These are phyloP conservation scores for Naganishia vishniacii DNA, from an alignment of 768 basidiomycete species.

Conservation along the genomic window DNA sequence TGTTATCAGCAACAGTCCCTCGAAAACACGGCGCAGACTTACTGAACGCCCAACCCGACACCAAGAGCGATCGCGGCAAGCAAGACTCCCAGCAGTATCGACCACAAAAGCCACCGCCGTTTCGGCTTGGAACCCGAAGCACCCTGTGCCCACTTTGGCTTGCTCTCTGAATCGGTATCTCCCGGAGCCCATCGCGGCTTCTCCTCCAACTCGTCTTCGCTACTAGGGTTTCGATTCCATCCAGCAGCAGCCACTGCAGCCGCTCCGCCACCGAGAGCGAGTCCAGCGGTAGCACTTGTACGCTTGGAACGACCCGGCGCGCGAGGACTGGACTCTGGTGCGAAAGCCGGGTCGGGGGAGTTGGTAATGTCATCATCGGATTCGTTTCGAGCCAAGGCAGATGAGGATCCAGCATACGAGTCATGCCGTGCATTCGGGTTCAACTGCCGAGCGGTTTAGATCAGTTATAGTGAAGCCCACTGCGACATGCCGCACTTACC, in stretches of 20 bases:
- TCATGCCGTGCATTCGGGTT: not conserved
- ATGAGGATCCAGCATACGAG: not conserved
- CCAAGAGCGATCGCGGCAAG: slow-evolving; percentile 29
- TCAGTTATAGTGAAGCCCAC: not conserved
- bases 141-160: slow-evolving; percentile 32
- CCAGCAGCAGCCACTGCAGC: slow-evolving; percentile 32
- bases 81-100: slow-evolving; percentile 28
- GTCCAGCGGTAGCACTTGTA: not conserved
- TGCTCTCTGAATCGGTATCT: slow-evolving; percentile 22
- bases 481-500: slow-evolving; percentile 3
- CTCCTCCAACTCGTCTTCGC: slow-evolving; percentile 40
- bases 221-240: slow-evolving; percentile 27
- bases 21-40: not conserved
- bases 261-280: slow-evolving; percentile 34
- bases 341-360: slow-evolving; percentile 16
- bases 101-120: slow-evolving; percentile 37
- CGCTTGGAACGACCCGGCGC: not conserved
- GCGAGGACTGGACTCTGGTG: not conserved
- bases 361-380: slow-evolving; percentile 1
- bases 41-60: slow-evolving; percentile 22
- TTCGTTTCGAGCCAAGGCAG: slow-evolving; percentile 18
- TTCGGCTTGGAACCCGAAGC: slow-evolving; percentile 26
- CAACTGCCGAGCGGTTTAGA: not conserved
- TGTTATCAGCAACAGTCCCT: not conserved
- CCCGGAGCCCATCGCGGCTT: slow-evolving; percentile 29